Conservation (phyloP, 2,329 filamentous ascomycete genomes). For the Penicillium nordicum region DNA sequence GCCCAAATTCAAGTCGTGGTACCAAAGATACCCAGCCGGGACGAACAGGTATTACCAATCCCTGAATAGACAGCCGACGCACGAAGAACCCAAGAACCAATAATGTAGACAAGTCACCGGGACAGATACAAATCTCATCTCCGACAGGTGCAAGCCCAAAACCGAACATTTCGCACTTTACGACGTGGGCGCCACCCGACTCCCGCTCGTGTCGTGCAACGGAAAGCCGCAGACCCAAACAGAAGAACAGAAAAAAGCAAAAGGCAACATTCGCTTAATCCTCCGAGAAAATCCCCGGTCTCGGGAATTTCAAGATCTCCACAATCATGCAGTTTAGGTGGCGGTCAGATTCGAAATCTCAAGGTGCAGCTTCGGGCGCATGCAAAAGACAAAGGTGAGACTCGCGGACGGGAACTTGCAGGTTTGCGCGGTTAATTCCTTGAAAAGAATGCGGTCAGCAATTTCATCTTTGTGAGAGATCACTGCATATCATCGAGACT, state of each 20-base stretch:
- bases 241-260: neutral
- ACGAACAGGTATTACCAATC: neutral
- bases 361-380: neutral
- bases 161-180: neutral
- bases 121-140: neutral
- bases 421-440: neutral
- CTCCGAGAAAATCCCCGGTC: conserved; percentile 2
- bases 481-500: neutral
- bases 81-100: neutral
- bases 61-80: neutral
- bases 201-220: neutral
- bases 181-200: conserved; percentile 2
- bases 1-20: neutral
- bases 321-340: neutral
- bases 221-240: neutral
- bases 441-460: neutral
- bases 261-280: neutral
- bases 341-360: neutral
- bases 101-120: neutral
- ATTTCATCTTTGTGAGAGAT: neutral
- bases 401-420: neutral
- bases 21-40: neutral
- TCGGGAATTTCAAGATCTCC: neutral
- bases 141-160: conserved; percentile 1
- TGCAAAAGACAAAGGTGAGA: neutral